These are phyloP conservation scores for Uromyces viciae-fabae DNA, from an alignment of 1,284 basidiomycete genomes.

Conservation along the genomic window DNA sequence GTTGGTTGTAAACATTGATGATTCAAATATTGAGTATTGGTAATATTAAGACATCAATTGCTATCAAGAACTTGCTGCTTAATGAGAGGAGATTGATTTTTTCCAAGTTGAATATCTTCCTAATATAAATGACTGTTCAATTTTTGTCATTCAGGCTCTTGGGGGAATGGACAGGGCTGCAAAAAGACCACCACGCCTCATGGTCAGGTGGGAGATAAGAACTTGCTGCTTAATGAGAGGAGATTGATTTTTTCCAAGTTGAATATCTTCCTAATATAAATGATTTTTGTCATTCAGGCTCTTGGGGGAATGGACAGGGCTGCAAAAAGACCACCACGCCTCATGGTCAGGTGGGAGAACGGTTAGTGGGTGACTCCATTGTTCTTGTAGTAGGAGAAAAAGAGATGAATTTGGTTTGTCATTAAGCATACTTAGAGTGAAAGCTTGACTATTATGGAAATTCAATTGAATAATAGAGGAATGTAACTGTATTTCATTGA, in stretches of 20 bases:
- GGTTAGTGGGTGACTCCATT: neutral
- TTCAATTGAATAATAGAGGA: neutral
- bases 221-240: too few relatives aligned
- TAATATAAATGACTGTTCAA: neutral
- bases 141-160: neutral
- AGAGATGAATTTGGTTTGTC: neutral
- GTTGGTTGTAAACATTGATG: neutral
- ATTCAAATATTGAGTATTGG: too few relatives aligned
- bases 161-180: neutral
- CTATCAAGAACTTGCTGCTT: too few relatives aligned
- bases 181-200: neutral
- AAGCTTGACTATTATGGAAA: neutral
- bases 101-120: neutral
- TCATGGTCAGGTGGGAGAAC: neutral
- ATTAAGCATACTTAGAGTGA: neutral
- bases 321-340: neutral
- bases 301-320: neutral
- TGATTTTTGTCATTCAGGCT: neutral
- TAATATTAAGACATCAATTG: too few relatives aligned
- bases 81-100: neutral
- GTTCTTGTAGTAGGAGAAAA: neutral
- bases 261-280: neutral
- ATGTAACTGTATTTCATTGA: neutral
- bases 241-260: neutral
- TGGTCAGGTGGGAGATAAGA: too few relatives aligned